Evolutionary conservation across 1,139 yeast species (phyloP).

Genomic region (Geotrichum fermentans): DNA sequence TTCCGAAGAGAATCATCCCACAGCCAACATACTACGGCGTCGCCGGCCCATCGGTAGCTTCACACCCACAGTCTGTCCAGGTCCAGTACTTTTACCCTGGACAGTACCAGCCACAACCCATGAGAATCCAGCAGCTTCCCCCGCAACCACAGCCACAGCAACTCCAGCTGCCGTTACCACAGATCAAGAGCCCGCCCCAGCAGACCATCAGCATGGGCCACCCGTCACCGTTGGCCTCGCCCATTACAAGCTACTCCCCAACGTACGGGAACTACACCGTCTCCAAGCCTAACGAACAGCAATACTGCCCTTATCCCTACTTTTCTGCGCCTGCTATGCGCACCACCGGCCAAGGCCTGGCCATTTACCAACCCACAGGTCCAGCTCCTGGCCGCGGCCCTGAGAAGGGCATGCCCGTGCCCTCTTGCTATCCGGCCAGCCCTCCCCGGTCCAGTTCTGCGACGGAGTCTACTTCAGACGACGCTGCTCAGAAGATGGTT

Average conservation of each 20-base stretch:
- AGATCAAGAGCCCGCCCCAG: not conserved
- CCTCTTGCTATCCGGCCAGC: not conserved
- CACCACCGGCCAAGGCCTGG: not conserved
- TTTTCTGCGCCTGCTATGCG: not conserved
- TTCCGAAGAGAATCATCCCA: not conserved
- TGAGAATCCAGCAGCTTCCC: not conserved
- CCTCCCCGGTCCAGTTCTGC: not conserved
- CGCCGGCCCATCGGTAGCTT: not conserved
- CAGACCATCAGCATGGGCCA: not conserved
- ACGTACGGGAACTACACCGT: not conserved
- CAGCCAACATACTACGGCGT: not conserved
- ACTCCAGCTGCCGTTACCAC: not conserved
- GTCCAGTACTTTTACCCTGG: not conserved
- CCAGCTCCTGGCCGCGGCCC: not conserved
- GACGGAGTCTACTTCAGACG: not conserved
- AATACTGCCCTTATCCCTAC: not conserved
- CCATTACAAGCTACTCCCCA: not conserved
- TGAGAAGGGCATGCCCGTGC: not conserved
- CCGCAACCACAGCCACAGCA: not conserved
- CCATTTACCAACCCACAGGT: not conserved
- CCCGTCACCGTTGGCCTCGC: not conserved
- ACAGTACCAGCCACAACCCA: not conserved
- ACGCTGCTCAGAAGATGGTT: not conserved
- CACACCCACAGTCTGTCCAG: not conserved
- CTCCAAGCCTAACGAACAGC: not conserved